A percentile compares a stretch with the other conserved stretches of the same genome.
These are phyloP conservation scores for Onygena corvina DNA, from an alignment of 2,329 filamentous ascomycete species.

Conservation along the genomic window DNA sequence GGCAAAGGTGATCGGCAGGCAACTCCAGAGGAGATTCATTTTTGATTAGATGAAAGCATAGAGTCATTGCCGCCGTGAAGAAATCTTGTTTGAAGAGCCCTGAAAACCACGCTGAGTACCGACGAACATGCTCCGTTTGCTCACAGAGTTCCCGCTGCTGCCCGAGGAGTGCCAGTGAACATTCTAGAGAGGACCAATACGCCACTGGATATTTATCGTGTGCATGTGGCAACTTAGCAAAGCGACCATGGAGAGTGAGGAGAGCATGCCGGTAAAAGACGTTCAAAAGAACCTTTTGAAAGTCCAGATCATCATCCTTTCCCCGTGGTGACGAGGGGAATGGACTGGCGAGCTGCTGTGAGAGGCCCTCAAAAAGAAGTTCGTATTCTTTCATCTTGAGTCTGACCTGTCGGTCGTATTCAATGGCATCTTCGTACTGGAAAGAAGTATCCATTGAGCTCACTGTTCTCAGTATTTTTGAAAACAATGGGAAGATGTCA, in stretches of 20 bases:
- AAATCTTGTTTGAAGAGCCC: constrained; percentile 18
- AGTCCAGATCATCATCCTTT: background rate
- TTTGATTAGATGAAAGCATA: constrained; percentile 15
- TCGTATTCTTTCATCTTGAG: constrained; percentile 4
- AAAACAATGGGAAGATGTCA: constrained; percentile 10
- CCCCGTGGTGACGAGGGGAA: background rate
- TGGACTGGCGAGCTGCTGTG: background rate
- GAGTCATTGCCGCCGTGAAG: constrained; percentile 16
- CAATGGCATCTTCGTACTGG: constrained; percentile 12
- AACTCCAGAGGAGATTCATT: constrained; percentile 10
- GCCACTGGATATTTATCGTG: constrained; percentile 19
- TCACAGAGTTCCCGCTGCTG: constrained; percentile 21
- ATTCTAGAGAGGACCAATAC: constrained; percentile 26
- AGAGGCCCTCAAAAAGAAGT: background rate
- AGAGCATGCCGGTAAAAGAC: constrained; percentile 21
- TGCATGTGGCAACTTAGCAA: constrained; percentile 19
- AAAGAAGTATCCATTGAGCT: constrained; percentile 14
- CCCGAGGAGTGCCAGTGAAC: constrained; percentile 22
- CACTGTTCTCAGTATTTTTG: constrained; percentile 14
- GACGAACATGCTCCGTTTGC: constrained; percentile 7
- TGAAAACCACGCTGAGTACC: constrained; percentile 14
- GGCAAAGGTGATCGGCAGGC: background rate
- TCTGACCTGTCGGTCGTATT: constrained; percentile 14
- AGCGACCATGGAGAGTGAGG: constrained; percentile 20
- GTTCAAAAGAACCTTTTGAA: background rate